Base-by-base conservation (phyloP, 2,329 filamentous ascomycete species). In the Aphanocladium album region DNA sequence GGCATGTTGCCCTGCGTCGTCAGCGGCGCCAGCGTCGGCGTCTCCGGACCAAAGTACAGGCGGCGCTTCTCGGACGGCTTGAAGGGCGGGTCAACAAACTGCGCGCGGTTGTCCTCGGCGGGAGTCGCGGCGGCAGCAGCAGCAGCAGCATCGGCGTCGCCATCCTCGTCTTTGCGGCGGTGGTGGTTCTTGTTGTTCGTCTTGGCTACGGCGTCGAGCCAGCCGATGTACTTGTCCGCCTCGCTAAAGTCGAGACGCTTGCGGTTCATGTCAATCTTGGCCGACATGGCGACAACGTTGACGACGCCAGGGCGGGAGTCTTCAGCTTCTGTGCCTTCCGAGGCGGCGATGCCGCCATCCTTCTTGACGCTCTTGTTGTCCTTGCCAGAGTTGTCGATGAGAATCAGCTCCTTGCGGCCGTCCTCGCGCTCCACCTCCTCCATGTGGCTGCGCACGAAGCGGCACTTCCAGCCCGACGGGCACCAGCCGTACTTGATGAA, bases 1-100 rank as follows among this genome's bases (percentile, higher is more conserved):
- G 95, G 95, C 52, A 98, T 81, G 89, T 99, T 99, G 50, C 95
- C 95, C 76, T 98, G 95, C 0, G 95, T 99, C 1, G 95, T 99
- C 53, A 99, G 81, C 39, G 95, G 95, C 5, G 95, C 95, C n/a
- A 99, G 80, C 12, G 93, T 86, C 0, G 95, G 95, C 1, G 95
- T 99, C 73, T 98, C 93, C 1, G 88, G 86, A 6, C 93, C 93
- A 74, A 98, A 98, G 76, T 99, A 98, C 60, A 99, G 81, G 55
- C 88, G 86, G 61, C 95, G 85, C 79, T 99, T 99, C 77, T 99
- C 95, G 0, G 93, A 97, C 1, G 95, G 87, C 69, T 89, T 85
- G 70, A 97, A 87, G 0, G 93, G 93, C 25, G 91, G 88, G 62
- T 98, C 93, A n/a, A 86, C 82, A 71, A 89, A 98, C 62, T 83